Base-by-base conservation (phyloP, 768 basidiomycete genomes). In the Amanita pallidorosea region DNA sequence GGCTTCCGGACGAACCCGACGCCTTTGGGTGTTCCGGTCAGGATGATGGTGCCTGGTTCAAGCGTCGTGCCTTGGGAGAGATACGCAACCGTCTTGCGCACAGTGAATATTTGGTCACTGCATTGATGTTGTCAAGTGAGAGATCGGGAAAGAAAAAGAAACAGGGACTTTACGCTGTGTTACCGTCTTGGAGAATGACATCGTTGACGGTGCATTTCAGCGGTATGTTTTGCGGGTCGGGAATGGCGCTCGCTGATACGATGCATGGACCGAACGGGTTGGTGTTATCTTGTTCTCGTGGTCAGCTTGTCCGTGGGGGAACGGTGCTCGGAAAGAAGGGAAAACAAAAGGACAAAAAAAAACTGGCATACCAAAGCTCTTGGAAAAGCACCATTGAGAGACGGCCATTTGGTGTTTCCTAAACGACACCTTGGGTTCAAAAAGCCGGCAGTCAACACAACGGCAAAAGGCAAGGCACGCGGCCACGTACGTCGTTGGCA, bases 351-450 rank as follows among this genome's bases (percentile, higher is more conserved):
- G n/a, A n/a, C n/a, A n/a, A n/a, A n/a, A n/a, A n/a, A n/a, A n/a
- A n/a, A n/a, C n/a, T n/a, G n/a, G 57, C 74, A 22, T 52, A 84
- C 88, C 90, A 57, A 90, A 94, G 37, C 83, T 75, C 65, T 94
- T 94, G 23, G 88, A 89, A 65, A 89, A 92, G 27, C 77, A 71
- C 90, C 91, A 94, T 57, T 94, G 91, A 0, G 84, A 83, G 8
- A 83, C 81, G 3, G 79, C 78, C 66, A 86, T 69, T 62, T 93
- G 91, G 58, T 85, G 82, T 55, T 83, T 80, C 37, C 91, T 78
- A 76, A 91, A 90, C 4, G 88, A 90, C 2, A 87, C 75, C 83
- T 85, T 36, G 22, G 18, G 17, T 20, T 23, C 18, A 4, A 27
- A 27, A 27, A 3, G 5, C 2, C 5, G 23, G 1, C 2, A 12